Conservation (phyloP, 2,329 filamentous ascomycete genomes). For the Fusarium sp. region DNA sequence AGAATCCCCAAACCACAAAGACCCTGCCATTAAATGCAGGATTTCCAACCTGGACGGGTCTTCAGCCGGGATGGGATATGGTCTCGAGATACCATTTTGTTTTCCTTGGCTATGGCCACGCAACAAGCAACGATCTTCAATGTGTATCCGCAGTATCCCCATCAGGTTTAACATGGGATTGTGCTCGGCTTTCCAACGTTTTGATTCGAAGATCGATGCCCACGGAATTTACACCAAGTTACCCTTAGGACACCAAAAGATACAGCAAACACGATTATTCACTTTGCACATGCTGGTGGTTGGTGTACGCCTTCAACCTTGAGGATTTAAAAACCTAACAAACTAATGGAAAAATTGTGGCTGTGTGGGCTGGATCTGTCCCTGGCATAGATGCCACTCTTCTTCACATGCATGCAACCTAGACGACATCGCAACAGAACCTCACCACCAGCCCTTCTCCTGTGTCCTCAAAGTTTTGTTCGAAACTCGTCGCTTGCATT, state of each 20-base stretch:
- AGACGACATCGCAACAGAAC: conserved; percentile 11
- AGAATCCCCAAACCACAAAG: conserved; percentile 5
- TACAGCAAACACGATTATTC: conserved; percentile 17
- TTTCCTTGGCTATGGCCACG: conserved; percentile 31
- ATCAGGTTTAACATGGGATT: conserved; percentile 12
- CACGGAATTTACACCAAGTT: background rate
- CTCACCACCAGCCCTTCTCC: conserved; percentile 6
- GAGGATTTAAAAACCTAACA: background rate
- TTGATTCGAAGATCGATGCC: conserved; percentile 11
- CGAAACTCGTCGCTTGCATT: conserved; percentile 4
- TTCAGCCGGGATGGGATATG: conserved; percentile 46
- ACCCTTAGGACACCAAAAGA: conserved; percentile 1
- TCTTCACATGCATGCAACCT: conserved; percentile 6
- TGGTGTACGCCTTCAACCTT: conserved; percentile 1
- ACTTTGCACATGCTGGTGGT: conserved; percentile 16
- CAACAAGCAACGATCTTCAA: conserved; percentile 40
- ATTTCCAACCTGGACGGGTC: conserved; percentile 24
- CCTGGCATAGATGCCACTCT: conserved; percentile 13
- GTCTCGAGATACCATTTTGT: conserved; percentile 39
- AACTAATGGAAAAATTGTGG: background rate
- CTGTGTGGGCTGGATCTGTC: conserved; percentile 5
- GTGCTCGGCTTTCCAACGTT: conserved; percentile 14
- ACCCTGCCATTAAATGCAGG: conserved; percentile 26
- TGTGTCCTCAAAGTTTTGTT: too few relatives aligned
- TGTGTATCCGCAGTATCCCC: conserved; percentile 6